Conservation (phyloP, 768 basidiomycete species). For the Mycena belliarum region DNA sequence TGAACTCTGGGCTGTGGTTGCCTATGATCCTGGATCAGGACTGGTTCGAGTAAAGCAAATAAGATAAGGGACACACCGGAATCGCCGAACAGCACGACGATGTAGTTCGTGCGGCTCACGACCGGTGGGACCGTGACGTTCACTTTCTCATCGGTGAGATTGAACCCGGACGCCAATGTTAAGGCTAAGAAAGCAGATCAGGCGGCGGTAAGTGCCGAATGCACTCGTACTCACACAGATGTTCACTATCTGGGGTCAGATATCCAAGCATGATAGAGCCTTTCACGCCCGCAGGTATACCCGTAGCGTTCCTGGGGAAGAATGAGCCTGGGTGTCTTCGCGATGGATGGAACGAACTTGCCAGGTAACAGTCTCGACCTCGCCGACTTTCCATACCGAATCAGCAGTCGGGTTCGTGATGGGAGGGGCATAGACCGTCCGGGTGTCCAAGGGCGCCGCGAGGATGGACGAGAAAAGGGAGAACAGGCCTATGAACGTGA, state of each 20-base stretch:
- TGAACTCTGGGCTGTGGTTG: conserved; percentile 58
- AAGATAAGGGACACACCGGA: conserved; percentile 60
- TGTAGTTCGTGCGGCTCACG: conserved; percentile 46
- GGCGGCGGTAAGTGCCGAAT: not conserved
- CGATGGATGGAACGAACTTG: conserved; percentile 27
- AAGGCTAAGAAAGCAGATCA: conserved; percentile 37
- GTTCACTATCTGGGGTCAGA: conserved; percentile 43
- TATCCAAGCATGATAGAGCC: conserved; percentile 57
- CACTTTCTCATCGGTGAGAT: conserved; percentile 50
- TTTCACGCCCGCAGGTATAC: conserved; percentile 34
- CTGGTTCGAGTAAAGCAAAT: not conserved
- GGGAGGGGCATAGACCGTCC: conserved; percentile 51
- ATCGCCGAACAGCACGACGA: conserved; percentile 42
- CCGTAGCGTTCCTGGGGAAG: conserved; percentile 2
- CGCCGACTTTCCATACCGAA: conserved; percentile 54
- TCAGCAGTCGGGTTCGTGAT: conserved; percentile 48
- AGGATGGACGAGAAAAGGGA: conserved; percentile 32
- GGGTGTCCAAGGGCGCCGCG: conserved; percentile 38
- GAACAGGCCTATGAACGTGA: conserved; percentile 29
- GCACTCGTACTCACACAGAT: conserved; percentile 46
- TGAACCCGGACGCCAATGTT: conserved; percentile 60
- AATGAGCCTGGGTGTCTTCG: not conserved
- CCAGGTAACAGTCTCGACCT: conserved; percentile 54
- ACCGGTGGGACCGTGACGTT: conserved; percentile 55
- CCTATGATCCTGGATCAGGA: conserved; percentile 36